Evolutionary conservation across 108 stramenopile species (phyloP).

Genomic region (Nitzschia putrida): DNA sequence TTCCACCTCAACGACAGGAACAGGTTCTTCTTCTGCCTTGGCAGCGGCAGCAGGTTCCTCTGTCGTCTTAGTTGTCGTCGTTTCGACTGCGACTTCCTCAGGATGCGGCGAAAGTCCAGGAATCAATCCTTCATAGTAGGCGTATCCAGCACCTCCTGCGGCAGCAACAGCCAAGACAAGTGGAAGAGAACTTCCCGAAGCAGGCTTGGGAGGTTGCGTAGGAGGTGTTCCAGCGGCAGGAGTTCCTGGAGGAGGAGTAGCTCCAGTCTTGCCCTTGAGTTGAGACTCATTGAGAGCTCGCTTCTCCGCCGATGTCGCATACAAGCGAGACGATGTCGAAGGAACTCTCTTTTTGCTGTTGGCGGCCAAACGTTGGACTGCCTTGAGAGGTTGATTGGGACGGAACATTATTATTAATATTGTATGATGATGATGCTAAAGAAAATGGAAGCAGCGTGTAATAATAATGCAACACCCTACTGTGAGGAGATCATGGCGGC

Average conservation of each 20-base stretch:
- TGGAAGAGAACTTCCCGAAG: not conserved
- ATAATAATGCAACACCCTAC: no score
- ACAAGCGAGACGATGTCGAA: not conserved
- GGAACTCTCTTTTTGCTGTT: no score
- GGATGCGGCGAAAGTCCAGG: conserved; percentile 30
- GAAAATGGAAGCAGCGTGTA: no score
- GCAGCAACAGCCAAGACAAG: conserved; percentile 24
- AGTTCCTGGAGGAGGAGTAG: conserved; percentile 9
- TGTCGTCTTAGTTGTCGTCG: not conserved
- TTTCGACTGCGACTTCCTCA: not conserved
- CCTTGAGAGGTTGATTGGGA: no score
- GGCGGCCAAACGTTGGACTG: no score
- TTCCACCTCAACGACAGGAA: not conserved
- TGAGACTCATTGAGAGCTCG: conserved; percentile 55
- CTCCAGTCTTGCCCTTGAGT: conserved; percentile 33
- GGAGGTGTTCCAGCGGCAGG: conserved; percentile 8
- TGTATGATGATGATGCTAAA: no score
- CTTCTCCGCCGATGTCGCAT: conserved; percentile 41
- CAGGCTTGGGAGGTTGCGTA: conserved; percentile 11
- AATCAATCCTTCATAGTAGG: conserved; percentile 46
- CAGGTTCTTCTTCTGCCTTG: conserved; percentile 9
- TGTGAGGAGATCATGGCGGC: no score
- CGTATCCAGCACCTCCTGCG: conserved; percentile 35
- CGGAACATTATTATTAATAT: no score
- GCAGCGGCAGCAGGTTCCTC: conserved; percentile 7